Conservation (phyloP, 2,329 filamentous ascomycete genomes). For the Aspergillus quadricinctus region DNA sequence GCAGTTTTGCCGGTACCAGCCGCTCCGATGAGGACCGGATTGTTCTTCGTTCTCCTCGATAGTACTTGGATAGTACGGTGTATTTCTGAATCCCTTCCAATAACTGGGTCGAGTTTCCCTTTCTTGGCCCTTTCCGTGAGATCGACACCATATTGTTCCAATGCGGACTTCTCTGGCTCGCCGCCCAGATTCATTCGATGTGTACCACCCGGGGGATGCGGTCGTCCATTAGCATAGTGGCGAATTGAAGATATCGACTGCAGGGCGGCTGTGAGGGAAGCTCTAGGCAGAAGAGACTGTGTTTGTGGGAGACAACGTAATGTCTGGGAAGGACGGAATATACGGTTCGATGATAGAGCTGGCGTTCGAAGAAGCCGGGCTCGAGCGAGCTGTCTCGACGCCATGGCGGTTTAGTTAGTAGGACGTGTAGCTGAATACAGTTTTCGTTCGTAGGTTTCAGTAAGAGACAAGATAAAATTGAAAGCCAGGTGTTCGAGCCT, state of each 20-base stretch:
- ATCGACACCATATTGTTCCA: conserved; percentile 89
- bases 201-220: conserved; percentile 85
- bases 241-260: conserved; percentile 20
- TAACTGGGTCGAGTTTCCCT: conserved; percentile 92
- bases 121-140: conserved; percentile 78
- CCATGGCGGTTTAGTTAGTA: conserved; percentile 21
- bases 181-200: conserved; percentile 87
- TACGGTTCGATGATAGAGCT: conserved; percentile 15
- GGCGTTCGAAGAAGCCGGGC: conserved; percentile 26
- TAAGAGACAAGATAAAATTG: neutral
- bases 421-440: neutral
- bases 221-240: conserved; percentile 58
- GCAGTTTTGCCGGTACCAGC: conserved; percentile 94
- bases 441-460: conserved; percentile 8
- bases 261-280: conserved; percentile 5
- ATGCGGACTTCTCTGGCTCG: conserved; percentile 72
- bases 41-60: conserved; percentile 90
- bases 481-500: neutral
- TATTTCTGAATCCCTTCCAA: conserved; percentile 87
- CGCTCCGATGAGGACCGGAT: conserved; percentile 87
- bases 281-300: conserved; percentile 12
- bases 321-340: conserved; percentile 17
- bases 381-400: conserved; percentile 30
- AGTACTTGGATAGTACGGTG: conserved; percentile 92
- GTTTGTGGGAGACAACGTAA: conserved; percentile 16